phyloP scores from a whole-genome alignment of 2,329 filamentous ascomycete genomes.

The Ceratocystis harringtonii region DNA sequence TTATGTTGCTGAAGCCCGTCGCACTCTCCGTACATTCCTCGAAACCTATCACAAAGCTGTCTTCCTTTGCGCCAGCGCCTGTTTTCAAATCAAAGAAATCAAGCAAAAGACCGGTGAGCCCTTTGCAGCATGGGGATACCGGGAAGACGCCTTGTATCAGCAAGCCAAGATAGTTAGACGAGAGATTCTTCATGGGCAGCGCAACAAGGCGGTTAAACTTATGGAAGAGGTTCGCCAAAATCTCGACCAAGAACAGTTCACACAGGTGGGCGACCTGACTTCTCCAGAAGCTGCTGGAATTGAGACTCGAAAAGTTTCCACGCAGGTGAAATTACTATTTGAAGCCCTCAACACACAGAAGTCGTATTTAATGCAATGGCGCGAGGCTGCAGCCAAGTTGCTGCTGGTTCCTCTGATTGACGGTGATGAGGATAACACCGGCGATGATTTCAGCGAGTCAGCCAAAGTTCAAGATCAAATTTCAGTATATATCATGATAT shows the following conservation, averaged over 20 bases:
- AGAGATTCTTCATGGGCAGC: background rate
- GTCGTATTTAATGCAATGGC: background rate
- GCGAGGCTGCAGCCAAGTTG: background rate
- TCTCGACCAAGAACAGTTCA: background rate
- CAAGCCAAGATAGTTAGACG: background rate
- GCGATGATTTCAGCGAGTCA: conserved; percentile 80
- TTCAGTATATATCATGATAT: conserved; percentile 67
- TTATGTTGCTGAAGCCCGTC: background rate
- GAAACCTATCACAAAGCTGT: conserved; percentile 68
- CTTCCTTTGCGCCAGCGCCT: conserved; percentile 74
- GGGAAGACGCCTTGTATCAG: conserved; percentile 19
- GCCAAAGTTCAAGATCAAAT: conserved; percentile 79
- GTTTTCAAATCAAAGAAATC: conserved; percentile 69
- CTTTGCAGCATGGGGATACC: conserved; percentile 31
- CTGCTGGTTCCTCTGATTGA: conserved; percentile 54
- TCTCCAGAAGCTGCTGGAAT: background rate
- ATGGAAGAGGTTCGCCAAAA: background rate
- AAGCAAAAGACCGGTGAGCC: conserved; percentile 36
- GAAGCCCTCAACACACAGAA: background rate
- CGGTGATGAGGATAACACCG: conserved; percentile 67
- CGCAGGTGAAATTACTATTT: background rate
- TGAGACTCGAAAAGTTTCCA: background rate
- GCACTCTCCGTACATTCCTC: conserved; percentile 48
- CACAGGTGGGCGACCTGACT: background rate
- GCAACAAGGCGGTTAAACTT: background rate